Base-by-base conservation (phyloP, 1,284 basidiomycete species). In the Cerrena zonata region DNA sequence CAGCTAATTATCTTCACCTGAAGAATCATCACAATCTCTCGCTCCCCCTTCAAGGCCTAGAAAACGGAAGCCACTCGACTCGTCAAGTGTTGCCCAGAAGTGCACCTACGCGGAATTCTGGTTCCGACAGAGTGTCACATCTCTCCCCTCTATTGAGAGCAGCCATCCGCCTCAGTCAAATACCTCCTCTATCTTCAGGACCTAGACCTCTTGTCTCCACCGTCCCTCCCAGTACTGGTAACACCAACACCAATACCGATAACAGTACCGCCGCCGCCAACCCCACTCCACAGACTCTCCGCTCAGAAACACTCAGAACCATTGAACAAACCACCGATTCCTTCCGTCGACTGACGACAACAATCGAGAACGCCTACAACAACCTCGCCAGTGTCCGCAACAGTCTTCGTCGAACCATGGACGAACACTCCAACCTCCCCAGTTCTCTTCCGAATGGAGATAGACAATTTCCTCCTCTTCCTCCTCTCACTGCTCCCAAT, bases 21-120 rank as follows among this genome's bases (percentile, higher is more conserved):
- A 58, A 58, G 56, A 54, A 50, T 12, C 40, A 11, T 23, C 52
- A n/a, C 30, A 24, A 45, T 53, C 49, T 38, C 13, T 34, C 26
- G 50, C 45, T 37, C 44, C 23, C n/a, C 47, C 40, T 12, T 47
- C 42, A 18, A 43, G n/a, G 22, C 36, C 23, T 15, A 39, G 13
- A 18, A 4, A 10, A 5, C 41, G 19, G 21, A 48, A 34, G 2
- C 13, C 13, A 12, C 49, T 41, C 15, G 13, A 24, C 15, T 15
- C 46, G 19, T 10, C 27, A 22, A 50, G 36, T 23, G 26, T 24
- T 45, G 18, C 24, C 40, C 19, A 27, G 23, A 13, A 22, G 11
- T 12, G 41, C 24, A 21, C 44, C 21, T 10, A 26, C 13, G n/a
- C 41, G 21, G 5, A n/a, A n/a, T n/a, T n/a, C n/a, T n/a, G n/a